Percentiles rank a stretch among this genome's conserved stretches.
Evolutionary conservation across 2,329 filamentous ascomycete genomes (phyloP).

Genomic region (Ambrosiella beaveri): DNA sequence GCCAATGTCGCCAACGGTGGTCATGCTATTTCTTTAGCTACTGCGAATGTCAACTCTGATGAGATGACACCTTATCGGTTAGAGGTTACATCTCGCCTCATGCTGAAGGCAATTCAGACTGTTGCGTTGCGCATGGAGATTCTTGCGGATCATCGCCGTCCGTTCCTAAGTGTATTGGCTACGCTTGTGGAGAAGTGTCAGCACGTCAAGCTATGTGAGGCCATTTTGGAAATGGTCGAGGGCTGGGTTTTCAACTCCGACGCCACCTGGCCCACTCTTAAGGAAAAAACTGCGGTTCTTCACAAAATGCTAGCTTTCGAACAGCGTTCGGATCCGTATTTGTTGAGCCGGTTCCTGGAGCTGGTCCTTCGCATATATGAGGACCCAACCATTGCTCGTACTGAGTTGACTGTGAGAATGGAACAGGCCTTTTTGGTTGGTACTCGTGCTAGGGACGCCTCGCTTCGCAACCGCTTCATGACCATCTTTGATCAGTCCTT

Average conservation of each 20-base stretch:
- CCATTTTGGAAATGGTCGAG: conserved; percentile 87
- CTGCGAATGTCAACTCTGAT: conserved; percentile 15
- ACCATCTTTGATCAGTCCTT: conserved; percentile 87
- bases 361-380: conserved; percentile 97
- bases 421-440: conserved; percentile 97
- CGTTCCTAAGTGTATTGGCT: conserved; percentile 87
- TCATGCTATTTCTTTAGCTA: neutral
- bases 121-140: conserved; percentile 84
- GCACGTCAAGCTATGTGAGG: conserved; percentile 72
- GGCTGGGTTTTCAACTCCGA: conserved; percentile 91
- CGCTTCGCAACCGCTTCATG: conserved; percentile 96
- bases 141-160: conserved; percentile 74
- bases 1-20: conserved; percentile 32
- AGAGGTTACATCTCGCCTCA: conserved; percentile 75
- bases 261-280: conserved; percentile 89
- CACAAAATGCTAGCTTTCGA: conserved; percentile 98
- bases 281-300: conserved; percentile 97
- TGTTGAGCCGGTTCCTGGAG: conserved; percentile 85
- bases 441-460: conserved; percentile 77
- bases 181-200: conserved; percentile 90
- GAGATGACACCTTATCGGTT: conserved; percentile 60
- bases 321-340: conserved; percentile 59
- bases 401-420: conserved; percentile 89
- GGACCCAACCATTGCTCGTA: conserved; percentile 85
- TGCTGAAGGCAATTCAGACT: conserved; percentile 89